A percentile compares a stretch with the other conserved stretches of the same genome.
phyloP scores from a whole-genome alignment of 2,329 filamentous ascomycete genomes.

The Diaporthe sp. region DNA sequence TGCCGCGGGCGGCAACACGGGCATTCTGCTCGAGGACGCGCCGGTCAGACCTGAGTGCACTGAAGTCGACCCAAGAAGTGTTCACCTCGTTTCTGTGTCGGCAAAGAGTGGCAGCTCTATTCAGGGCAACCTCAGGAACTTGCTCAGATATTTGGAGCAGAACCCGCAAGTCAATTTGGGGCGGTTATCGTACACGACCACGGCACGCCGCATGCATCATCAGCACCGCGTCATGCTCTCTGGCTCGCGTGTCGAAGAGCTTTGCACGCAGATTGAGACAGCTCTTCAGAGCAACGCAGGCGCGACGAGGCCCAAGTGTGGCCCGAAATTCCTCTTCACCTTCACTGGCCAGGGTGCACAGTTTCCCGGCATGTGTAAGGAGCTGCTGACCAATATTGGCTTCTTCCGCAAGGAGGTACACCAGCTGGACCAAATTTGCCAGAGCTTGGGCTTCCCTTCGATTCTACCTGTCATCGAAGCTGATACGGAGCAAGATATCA shows the following conservation, averaged over 20 bases:
- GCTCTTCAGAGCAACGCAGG: slow-evolving; percentile 58
- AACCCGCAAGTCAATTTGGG: slow-evolving; percentile 64
- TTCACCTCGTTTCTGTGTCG: slow-evolving; percentile 69
- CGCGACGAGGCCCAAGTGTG: slow-evolving; percentile 53
- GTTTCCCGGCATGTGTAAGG: slow-evolving; percentile 62
- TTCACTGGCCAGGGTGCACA: slow-evolving; percentile 71
- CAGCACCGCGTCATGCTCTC: slow-evolving; percentile 66
- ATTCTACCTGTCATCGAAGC: slow-evolving; percentile 66
- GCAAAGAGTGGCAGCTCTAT: slow-evolving; percentile 68
- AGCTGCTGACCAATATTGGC: slow-evolving; percentile 51
- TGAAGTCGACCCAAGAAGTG: slow-evolving; percentile 63
- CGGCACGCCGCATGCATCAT: slow-evolving; percentile 74
- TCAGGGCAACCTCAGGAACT: slow-evolving; percentile 67
- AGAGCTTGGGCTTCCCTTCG: slow-evolving; percentile 65
- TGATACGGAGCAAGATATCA: slow-evolving; percentile 54
- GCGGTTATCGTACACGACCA: slow-evolving; percentile 76
- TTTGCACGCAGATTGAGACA: slow-evolving; percentile 48
- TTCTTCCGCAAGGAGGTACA: slow-evolving; percentile 56
- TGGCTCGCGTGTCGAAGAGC: slow-evolving; percentile 56
- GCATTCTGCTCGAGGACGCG: slow-evolving; percentile 74
- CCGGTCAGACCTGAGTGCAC: slow-evolving; percentile 43
- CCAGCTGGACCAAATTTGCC: slow-evolving; percentile 66
- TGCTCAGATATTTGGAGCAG: slow-evolving; percentile 66
- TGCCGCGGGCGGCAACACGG: slow-evolving; percentile 75
- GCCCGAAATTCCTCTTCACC: slow-evolving; percentile 64